Evolutionary conservation across 805 yeast genomes (phyloP), one percentile per base, ranked within the genome.

Genomic region (Sungouiozyma ichnusensis): DNA sequence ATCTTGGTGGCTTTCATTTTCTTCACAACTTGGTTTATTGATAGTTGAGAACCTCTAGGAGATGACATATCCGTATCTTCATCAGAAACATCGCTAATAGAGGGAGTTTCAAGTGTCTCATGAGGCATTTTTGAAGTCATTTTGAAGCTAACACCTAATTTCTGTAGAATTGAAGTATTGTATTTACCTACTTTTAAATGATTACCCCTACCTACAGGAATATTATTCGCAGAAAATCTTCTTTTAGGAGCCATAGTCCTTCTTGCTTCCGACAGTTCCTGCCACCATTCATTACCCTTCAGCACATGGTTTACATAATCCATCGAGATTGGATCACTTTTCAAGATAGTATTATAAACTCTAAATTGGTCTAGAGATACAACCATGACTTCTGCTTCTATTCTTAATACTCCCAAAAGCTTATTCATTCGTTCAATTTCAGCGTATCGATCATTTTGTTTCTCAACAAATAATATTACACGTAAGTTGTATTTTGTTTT

Each of bases 381-480:
- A 1, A 88, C 86, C 20, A 82, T 60, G n/a, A 88, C 70, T 46
- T 77, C 77, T 0, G 97, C 95, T 31, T 78, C 81, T 42, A 92
- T 92, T 53, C 98, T 71, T 42, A 92, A 68, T n/a, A 79, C 81
- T 13, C 74, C 78, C 36, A 92, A 65, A 27, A 92, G 63, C 34
- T 77, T 76, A 1, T 52, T 53, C 33, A 92, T 74, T 40, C 97
- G 63, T 13, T 63, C 61, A 16, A 61, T 62, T 55, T 92, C 99
- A 38, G 82, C 86, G 2, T 64, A 71, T 20, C 85, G 74, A 49
- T 88, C 97, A 0, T 65, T 65, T 36, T 67, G 68, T 43, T 71
- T 70, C 62, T 92, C 98, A 24, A 92, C 97, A 69, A 92, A 90
- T 0, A 84, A 94, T 40, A 92, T 79, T 9, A 92, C 86, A 45